A percentile compares a stretch with the other conserved stretches of the same genome.
Conservation (phyloP, 1,284 basidiomycete species). For the Pascua sp. region DNA sequence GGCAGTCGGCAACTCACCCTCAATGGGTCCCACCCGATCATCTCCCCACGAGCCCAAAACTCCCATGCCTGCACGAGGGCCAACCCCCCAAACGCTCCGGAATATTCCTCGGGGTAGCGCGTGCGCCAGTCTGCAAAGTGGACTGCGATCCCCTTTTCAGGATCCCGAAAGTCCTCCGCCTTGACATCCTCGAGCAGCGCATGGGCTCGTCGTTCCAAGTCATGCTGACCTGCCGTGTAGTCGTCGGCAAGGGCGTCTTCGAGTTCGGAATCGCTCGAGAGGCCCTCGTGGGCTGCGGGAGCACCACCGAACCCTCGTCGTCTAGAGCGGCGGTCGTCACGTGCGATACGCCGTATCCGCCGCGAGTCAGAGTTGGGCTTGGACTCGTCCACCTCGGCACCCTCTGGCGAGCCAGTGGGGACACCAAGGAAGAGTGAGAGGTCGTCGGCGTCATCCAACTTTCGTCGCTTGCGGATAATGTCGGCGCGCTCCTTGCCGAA, state of each 20-base stretch:
- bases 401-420: constrained; percentile 48
- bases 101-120: constrained; percentile 74
- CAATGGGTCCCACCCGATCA: constrained; percentile 81
- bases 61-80: constrained; percentile 91
- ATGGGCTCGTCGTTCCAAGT: constrained; percentile 57
- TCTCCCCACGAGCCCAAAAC: constrained; percentile 86
- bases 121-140: constrained; percentile 78
- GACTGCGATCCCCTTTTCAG: constrained; percentile 63
- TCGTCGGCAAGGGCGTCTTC: constrained; percentile 63
- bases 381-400: constrained; percentile 29
- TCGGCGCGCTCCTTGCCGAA: constrained; percentile 70
- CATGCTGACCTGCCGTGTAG: constrained; percentile 62
- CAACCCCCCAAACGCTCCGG: constrained; percentile 82
- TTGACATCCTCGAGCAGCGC: constrained; percentile 72
- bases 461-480: constrained; percentile 65
- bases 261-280: constrained; percentile 77
- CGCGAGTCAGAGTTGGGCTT: constrained; percentile 53
- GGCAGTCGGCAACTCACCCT: constrained; percentile 55
- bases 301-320: constrained; percentile 39
- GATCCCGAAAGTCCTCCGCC: constrained; percentile 79
- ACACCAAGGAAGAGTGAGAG: constrained; percentile 68
- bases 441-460: constrained; percentile 76
- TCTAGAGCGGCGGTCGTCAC: constrained; percentile 52
- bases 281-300: constrained; percentile 58
- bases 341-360: constrained; percentile 59